A percentile compares a stretch with the other conserved stretches of the same genome.
phyloP scores from a whole-genome alignment of 2,329 filamentous ascomycete species.

The Cryoendolithus antarcticus region DNA sequence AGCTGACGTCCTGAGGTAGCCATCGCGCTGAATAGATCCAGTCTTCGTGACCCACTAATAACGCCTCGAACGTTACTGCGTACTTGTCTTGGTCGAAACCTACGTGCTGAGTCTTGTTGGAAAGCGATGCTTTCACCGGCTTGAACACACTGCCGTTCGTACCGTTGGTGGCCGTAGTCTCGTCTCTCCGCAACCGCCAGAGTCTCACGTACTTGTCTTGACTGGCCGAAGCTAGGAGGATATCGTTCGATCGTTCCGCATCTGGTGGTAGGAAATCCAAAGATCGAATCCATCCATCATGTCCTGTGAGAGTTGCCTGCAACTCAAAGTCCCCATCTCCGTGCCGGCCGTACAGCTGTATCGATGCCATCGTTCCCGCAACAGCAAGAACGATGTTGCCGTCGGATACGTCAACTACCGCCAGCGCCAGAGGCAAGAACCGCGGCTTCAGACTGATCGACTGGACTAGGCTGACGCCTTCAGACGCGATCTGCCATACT shows the following conservation, averaged over 20 bases:
- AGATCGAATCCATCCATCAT: slow-evolving; percentile 90
- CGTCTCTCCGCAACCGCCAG: slow-evolving; percentile 66
- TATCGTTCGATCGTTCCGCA: slow-evolving; percentile 44
- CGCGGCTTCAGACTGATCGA: slow-evolving; percentile 61
- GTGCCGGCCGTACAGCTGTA: slow-evolving; percentile 63
- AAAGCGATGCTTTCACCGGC: slow-evolving; percentile 41
- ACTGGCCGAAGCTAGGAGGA: slow-evolving; percentile 81
- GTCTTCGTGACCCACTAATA: slow-evolving; percentile 90
- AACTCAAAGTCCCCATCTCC: slow-evolving; percentile 47
- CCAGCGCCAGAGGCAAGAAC: slow-evolving; percentile 70
- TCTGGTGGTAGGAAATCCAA: slow-evolving; percentile 63
- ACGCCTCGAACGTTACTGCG: slow-evolving; percentile 81
- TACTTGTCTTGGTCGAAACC: slow-evolving; percentile 50
- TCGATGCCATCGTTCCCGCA: slow-evolving; percentile 70
- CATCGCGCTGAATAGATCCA: slow-evolving; percentile 91
- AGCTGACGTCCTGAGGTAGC: slow-evolving; percentile 35
- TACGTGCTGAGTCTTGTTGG: slow-evolving; percentile 80
- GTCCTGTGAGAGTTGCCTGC: slow-evolving; percentile 68
- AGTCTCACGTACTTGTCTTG: slow-evolving; percentile 95
- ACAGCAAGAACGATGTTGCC: slow-evolving; percentile 51
- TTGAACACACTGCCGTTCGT: not conserved
- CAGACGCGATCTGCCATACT: slow-evolving; percentile 51
- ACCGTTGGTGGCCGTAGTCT: not conserved
- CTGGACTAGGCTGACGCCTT: slow-evolving; percentile 43
- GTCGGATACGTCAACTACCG: slow-evolving; percentile 48